phyloP scores from a whole-genome alignment of 1,284 basidiomycete species.

The Papiliotrema fonsecae region DNA sequence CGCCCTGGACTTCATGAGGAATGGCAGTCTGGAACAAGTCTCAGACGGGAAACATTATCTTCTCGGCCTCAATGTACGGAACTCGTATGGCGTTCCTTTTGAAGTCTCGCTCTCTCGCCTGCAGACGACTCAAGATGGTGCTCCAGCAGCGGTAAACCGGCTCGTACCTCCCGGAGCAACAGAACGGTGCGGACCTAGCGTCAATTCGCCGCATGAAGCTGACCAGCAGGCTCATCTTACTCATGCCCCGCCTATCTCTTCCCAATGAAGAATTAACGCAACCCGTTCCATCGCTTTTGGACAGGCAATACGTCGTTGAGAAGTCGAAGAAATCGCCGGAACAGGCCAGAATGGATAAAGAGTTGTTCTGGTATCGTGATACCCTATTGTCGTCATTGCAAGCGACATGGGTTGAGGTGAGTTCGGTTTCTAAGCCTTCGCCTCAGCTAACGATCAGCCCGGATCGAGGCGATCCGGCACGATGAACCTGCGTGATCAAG shows the following conservation, averaged over 20 bases:
- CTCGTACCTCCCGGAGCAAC: slow-evolving; percentile 78
- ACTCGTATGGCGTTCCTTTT: slow-evolving; percentile 82
- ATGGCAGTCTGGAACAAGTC: too few species aligned
- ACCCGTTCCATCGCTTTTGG: slow-evolving; percentile 75
- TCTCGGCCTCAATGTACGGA: slow-evolving; percentile 78
- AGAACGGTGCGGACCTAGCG: slow-evolving; percentile 56
- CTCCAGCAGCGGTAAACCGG: too few species aligned
- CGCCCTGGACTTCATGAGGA: too few species aligned
- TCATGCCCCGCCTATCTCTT: slow-evolving; percentile 65
- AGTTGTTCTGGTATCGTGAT: slow-evolving; percentile 92
- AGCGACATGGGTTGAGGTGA: slow-evolving; percentile 78
- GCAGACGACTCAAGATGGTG: too few species aligned
- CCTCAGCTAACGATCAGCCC: slow-evolving; percentile 52
- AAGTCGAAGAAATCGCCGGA: slow-evolving; percentile 60
- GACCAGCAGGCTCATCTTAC: slow-evolving; percentile 64
- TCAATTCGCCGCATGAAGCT: not conserved
- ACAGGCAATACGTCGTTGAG: slow-evolving; percentile 86
- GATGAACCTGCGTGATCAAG: slow-evolving; percentile 68
- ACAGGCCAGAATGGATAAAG: slow-evolving; percentile 62
- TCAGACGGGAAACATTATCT: slow-evolving; percentile 70
- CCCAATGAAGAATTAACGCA: slow-evolving; percentile 56
- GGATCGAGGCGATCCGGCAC: slow-evolving; percentile 68
- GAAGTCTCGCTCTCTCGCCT: slow-evolving; percentile 78
- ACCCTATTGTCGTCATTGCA: slow-evolving; percentile 65
- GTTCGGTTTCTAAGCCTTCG: slow-evolving; percentile 17